Percentiles rank a stretch among this genome's conserved stretches.
These are phyloP conservation scores for Boletus eberwhitei DNA, from an alignment of 768 basidiomycete species.

Conservation along the genomic window DNA sequence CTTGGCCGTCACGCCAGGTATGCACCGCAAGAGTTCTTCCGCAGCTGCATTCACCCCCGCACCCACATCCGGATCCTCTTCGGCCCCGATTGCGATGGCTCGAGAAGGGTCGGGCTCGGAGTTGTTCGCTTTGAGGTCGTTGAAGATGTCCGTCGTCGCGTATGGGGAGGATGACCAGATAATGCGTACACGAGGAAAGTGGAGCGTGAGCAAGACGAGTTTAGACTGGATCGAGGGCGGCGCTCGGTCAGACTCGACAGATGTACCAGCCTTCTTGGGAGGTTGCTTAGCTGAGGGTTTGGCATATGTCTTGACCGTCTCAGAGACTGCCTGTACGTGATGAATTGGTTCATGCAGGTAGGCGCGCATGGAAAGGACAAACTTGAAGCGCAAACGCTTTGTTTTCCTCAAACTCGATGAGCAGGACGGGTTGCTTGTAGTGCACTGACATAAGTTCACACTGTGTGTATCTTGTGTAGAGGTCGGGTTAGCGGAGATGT, in stretches of 20 bases:
- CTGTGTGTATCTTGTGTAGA: constrained; percentile 75
- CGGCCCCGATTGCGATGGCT: constrained; percentile 79
- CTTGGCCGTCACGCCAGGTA: constrained; percentile 84
- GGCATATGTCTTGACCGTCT: constrained; percentile 58
- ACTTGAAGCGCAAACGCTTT: constrained; percentile 92
- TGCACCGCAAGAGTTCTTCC: constrained; percentile 75
- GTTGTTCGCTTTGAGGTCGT: constrained; percentile 79
- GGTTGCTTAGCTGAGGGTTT: constrained; percentile 56
- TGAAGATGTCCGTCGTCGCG: constrained; percentile 87
- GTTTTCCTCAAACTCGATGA: constrained; percentile 98
- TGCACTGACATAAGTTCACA: constrained; percentile 96
- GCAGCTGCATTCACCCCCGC: constrained; percentile 70
- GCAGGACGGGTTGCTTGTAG: constrained; percentile 88
- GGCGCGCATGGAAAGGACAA: constrained; percentile 12
- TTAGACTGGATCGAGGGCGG: constrained; percentile 79
- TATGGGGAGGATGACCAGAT: constrained; percentile 98
- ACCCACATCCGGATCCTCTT: constrained; percentile 64
- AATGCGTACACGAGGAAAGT: constrained; percentile 89
- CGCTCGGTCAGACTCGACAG: constrained; percentile 32
- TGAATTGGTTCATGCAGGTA: not conserved
- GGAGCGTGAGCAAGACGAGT: constrained; percentile 81
- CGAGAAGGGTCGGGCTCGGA: constrained; percentile 75
- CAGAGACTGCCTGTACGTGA: constrained; percentile 51
- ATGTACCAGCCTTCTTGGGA: constrained; percentile 43
- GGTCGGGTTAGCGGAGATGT: not conserved